Percentiles rank a stretch among this genome's conserved stretches.
Conservation (phyloP, 2,329 filamentous ascomycete species). For the Aspergillus sp. region DNA sequence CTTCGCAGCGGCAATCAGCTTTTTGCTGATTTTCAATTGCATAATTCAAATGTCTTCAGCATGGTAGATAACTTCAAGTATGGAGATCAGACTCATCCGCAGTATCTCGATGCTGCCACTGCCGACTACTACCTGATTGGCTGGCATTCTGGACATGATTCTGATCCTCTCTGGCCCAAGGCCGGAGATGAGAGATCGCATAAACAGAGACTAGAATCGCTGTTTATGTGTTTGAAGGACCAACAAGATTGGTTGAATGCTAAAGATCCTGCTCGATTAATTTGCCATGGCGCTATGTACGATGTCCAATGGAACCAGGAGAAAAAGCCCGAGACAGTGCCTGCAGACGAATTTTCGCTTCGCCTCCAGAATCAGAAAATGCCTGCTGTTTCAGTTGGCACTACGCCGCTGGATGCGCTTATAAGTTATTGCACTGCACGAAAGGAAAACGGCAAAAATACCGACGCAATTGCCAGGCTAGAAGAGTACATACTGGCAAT, state of each 20-base stretch:
- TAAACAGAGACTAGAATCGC: slow-evolving; percentile 7
- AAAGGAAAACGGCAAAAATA: slow-evolving; percentile 1
- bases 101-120: slow-evolving; percentile 12
- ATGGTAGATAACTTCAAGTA: slow-evolving; percentile 36
- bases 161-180: not conserved
- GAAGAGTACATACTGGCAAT: slow-evolving; percentile 3
- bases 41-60: slow-evolving; percentile 37
- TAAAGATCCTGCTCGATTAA: not conserved
- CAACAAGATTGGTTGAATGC: slow-evolving; percentile 3
- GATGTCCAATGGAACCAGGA: slow-evolving; percentile 28
- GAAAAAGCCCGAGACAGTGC: slow-evolving; percentile 19
- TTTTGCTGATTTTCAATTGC: slow-evolving; percentile 37
- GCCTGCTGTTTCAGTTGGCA: slow-evolving; percentile 23
- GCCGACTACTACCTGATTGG: slow-evolving; percentile 36
- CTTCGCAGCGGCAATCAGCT: slow-evolving; percentile 26
- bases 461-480: slow-evolving; percentile 15
- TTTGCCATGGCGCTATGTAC: slow-evolving; percentile 35
- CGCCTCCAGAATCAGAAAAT: not conserved
- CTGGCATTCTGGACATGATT: slow-evolving; percentile 26
- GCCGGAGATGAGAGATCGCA: slow-evolving; percentile 3
- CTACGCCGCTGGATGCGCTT: slow-evolving; percentile 34
- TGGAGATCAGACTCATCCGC: slow-evolving; percentile 1
- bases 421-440: slow-evolving; percentile 20
- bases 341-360: slow-evolving; percentile 19
- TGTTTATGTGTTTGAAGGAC: not conserved